Evolutionary conservation across 2,329 filamentous ascomycete species (phyloP).

Genomic region (Fusarium sp.): DNA sequence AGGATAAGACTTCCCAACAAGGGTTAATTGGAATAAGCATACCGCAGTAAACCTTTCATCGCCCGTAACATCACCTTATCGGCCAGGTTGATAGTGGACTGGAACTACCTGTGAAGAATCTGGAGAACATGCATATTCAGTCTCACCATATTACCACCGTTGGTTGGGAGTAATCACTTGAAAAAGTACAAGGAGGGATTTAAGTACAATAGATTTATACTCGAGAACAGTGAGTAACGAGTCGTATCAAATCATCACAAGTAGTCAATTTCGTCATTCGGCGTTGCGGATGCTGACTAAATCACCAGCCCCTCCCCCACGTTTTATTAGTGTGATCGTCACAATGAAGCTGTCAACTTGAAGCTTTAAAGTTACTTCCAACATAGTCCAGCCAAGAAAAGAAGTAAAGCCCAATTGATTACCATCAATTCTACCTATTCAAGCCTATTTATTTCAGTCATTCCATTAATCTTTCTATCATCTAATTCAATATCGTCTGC

Average conservation of each 20-base stretch:
- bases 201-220: too few relatives aligned
- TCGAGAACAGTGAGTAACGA: too few relatives aligned
- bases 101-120: not conserved
- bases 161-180: too few relatives aligned
- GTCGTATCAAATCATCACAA: not conserved
- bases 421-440: too few relatives aligned
- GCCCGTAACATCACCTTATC: not conserved
- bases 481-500: not conserved
- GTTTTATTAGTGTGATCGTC: slow-evolving; percentile 13
- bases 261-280: slow-evolving; percentile 38
- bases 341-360: slow-evolving; percentile 26
- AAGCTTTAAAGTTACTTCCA: slow-evolving; percentile 5
- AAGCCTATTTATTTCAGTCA: not conserved
- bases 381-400: not conserved
- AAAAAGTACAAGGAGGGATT: too few relatives aligned
- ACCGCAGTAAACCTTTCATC: not conserved
- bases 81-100: not conserved
- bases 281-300: slow-evolving; percentile 44
- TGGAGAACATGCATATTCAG: not conserved
- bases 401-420: not conserved
- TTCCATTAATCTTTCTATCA: not conserved
- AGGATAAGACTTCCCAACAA: not conserved
- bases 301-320: slow-evolving; percentile 37
- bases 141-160: not conserved
- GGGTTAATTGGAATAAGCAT: not conserved